Evolutionary conservation across 2,329 filamentous ascomycete species (phyloP), one percentile per base, ranked within the genome.

Genomic region (Claviceps sp.): DNA sequence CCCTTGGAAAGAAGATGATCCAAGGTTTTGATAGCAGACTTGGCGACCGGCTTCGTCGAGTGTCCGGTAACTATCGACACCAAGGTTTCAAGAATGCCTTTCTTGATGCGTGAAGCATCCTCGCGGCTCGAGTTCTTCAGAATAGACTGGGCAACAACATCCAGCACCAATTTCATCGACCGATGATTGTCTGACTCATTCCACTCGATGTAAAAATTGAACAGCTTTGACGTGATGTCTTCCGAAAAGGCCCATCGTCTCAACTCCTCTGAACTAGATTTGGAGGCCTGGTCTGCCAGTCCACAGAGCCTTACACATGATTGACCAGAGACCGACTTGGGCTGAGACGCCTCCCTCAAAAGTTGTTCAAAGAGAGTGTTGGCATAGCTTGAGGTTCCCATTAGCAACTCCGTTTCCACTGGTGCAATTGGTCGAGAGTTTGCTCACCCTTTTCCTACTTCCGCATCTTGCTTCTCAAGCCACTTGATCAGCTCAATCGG

Each of bases 21-120:
- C 40, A 88, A 68, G 16, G 77, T 77, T 60, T 83, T 82, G 55
- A 88, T 76, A 6, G 82, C 79, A 38, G 84, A 84, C 62, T 88
- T 88, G 42, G 82, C 80, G 50, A 83, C 72, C 9, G 81, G 76
- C 56, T 78, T 81, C 16, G 80, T 73, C 37, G 79, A 79, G 54
- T 78, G 73, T 52, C 78, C 75, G 22, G 75, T 72, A 43, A 86
- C 74, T 14, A 84, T 78, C 1, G 77, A 74, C 16, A 85, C 60
- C 6, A 82, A 71, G 5, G 69, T 75, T 26, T 72, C 63, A 16
- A 82, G 59, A 6, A 84, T 69, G 16, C 61, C 62, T 18, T 62
- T 58, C 58, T 75, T 77, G 37, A 75, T 68, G 3, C 62, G 54
- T 13, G 58, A 60, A 2, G 67, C 66, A 20, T 62, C 63, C n/a